These are phyloP conservation scores for Penicillium polonicum DNA, from an alignment of 2,329 filamentous ascomycete genomes.

Conservation along the genomic window DNA sequence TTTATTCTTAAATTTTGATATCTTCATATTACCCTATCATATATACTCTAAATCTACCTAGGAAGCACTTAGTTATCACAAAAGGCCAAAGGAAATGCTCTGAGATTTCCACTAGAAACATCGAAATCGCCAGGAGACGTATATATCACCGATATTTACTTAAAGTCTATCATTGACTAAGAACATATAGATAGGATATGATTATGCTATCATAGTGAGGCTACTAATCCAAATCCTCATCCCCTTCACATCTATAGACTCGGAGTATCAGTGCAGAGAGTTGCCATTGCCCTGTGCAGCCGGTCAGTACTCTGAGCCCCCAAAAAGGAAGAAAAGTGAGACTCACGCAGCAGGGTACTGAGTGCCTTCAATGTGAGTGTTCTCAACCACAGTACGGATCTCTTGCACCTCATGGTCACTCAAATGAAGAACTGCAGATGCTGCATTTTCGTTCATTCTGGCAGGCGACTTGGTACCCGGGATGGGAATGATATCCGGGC, in stretches of 20 bases:
- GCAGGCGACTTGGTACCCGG: conserved; percentile 23
- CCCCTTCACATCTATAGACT: neutral
- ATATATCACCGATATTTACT: no score
- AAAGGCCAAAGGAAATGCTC: neutral
- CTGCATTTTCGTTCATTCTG: conserved; percentile 14
- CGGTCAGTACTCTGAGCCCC: neutral
- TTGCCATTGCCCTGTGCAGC: neutral
- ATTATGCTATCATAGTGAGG: neutral
- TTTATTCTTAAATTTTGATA: neutral
- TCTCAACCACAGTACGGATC: conserved; percentile 12
- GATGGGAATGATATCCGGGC: conserved; percentile 33
- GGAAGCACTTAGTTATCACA: neutral
- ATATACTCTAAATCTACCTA: neutral
- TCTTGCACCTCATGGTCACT: conserved; percentile 13
- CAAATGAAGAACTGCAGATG: conserved; percentile 1
- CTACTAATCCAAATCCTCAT: neutral
- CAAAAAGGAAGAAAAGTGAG: neutral
- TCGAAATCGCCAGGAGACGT: neutral
- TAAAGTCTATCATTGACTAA: no score
- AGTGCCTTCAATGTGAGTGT: neutral
- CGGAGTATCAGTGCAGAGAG: neutral
- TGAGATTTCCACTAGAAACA: neutral
- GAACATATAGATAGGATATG: no score
- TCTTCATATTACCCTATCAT: neutral
- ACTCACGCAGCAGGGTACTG: conserved; percentile 2